phyloP scores from a whole-genome alignment of 768 basidiomycete species.

The Stropharia rugosoannulata region DNA sequence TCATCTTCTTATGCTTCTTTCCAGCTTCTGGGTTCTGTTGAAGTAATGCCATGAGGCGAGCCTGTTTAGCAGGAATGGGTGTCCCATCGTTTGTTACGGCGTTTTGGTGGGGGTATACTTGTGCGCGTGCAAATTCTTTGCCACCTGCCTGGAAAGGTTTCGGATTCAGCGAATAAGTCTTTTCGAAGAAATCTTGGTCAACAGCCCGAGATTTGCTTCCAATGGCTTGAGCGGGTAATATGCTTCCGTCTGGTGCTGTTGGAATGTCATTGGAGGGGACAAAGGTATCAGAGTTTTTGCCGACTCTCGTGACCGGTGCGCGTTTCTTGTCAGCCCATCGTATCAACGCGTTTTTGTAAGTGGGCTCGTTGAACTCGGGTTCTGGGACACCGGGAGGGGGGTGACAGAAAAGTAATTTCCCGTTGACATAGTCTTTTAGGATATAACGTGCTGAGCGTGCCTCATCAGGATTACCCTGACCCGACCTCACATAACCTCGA shows the following conservation, averaged over 20 bases:
- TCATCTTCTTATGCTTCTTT: constrained; percentile 87
- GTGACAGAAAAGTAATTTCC: constrained; percentile 87
- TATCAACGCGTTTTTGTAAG: constrained; percentile 57
- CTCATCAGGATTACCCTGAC: constrained; percentile 97
- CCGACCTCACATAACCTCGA: constrained; percentile 87
- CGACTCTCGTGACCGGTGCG: constrained; percentile 85
- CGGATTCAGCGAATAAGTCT: constrained; percentile 45
- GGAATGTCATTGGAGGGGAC: constrained; percentile 42
- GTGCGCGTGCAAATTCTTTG: constrained; percentile 60
- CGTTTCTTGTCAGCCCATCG: constrained; percentile 78
- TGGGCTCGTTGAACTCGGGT: constrained; percentile 72
- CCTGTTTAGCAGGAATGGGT: constrained; percentile 43
- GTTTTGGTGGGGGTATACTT: constrained; percentile 83
- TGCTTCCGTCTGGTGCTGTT: constrained; percentile 17
- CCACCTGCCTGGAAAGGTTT: constrained; percentile 66
- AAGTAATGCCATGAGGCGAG: constrained; percentile 41
- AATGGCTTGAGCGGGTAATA: constrained; percentile 28
- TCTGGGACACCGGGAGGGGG: constrained; percentile 74
- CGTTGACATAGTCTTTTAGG: constrained; percentile 96
- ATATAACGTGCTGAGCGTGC: constrained; percentile 90
- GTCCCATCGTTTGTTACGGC: constrained; percentile 77
- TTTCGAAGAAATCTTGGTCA: constrained; percentile 83
- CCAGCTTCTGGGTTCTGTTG: constrained; percentile 42
- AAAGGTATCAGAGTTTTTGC: constrained; percentile 82
- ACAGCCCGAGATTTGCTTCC: constrained; percentile 65